phyloP scores from a whole-genome alignment of 495 filamentous ascomycete genomes.

The Delitschia confertaspora region DNA sequence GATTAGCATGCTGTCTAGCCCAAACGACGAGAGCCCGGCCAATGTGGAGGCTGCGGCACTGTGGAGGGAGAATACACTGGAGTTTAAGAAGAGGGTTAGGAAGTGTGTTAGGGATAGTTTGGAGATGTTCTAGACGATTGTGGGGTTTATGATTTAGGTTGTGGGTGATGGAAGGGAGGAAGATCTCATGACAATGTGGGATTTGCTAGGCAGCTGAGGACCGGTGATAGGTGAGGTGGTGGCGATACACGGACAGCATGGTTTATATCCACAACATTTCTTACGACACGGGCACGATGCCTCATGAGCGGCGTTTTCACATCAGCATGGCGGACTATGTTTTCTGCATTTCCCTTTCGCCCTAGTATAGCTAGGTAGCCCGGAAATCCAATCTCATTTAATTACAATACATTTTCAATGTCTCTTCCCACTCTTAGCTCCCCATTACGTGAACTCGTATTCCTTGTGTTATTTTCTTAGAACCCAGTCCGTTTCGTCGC shows the following conservation, averaged over 20 bases:
- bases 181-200: background rate
- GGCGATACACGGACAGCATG: background rate
- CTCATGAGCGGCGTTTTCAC: background rate
- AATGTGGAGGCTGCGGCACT: slow-evolving; percentile 87
- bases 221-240: background rate
- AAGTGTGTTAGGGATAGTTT: slow-evolving; percentile 76
- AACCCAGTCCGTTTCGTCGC: no score
- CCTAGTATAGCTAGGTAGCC: no score
- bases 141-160: background rate
- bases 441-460: no score
- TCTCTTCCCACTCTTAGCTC: no score
- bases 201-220: background rate
- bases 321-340: no score
- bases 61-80: slow-evolving; percentile 75
- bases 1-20: slow-evolving; percentile 84
- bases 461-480: no score
- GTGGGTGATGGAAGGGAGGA: background rate
- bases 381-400: no score
- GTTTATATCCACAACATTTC: no score
- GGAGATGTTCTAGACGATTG: slow-evolving; percentile 31
- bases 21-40: slow-evolving; percentile 91
- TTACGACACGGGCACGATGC: no score
- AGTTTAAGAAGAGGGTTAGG: slow-evolving; percentile 68
- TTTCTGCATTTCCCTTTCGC: no score
- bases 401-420: no score